phyloP scores from a whole-genome alignment of 2,329 filamentous ascomycete species.

The Alternaria sp. region DNA sequence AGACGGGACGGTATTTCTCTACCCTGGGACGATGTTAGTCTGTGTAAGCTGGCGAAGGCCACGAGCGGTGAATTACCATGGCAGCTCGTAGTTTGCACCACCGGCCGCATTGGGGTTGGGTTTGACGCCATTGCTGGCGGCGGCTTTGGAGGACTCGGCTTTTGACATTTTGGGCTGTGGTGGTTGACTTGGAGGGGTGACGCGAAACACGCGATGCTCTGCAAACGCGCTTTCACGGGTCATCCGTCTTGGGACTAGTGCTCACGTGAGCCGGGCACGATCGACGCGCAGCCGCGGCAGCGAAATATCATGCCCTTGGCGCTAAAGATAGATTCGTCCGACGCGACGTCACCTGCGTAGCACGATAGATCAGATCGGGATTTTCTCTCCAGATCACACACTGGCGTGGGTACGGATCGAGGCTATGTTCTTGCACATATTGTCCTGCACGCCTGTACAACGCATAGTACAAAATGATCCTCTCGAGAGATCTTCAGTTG shows the following conservation, averaged over 20 bases:
- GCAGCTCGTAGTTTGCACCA: constrained; percentile 71
- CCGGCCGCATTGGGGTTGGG: constrained; percentile 49
- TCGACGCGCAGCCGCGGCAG: background rate
- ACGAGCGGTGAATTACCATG: constrained; percentile 64
- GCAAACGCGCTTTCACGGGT: constrained; percentile 30
- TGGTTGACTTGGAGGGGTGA: constrained; percentile 25
- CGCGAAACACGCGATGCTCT: constrained; percentile 27
- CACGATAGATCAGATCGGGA: background rate
- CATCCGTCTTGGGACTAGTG: constrained; percentile 7
- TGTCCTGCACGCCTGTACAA: background rate
- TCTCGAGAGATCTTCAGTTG: background rate
- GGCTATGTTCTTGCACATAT: background rate
- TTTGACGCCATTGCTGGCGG: constrained; percentile 52
- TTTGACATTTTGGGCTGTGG: constrained; percentile 49
- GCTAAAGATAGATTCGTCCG: background rate
- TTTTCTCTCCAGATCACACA: background rate
- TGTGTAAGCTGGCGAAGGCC: background rate
- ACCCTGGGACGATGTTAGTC: constrained; percentile 67
- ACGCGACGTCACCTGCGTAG: background rate
- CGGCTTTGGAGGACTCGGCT: constrained; percentile 58
- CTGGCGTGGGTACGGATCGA: background rate
- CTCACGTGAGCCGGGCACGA: constrained; percentile 19
- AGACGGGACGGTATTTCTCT: constrained; percentile 94
- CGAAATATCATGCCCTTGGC: background rate
- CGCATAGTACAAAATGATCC: background rate